phyloP scores from a whole-genome alignment of 2,329 filamentous ascomycete genomes.

The Xylariaceae sp. region DNA sequence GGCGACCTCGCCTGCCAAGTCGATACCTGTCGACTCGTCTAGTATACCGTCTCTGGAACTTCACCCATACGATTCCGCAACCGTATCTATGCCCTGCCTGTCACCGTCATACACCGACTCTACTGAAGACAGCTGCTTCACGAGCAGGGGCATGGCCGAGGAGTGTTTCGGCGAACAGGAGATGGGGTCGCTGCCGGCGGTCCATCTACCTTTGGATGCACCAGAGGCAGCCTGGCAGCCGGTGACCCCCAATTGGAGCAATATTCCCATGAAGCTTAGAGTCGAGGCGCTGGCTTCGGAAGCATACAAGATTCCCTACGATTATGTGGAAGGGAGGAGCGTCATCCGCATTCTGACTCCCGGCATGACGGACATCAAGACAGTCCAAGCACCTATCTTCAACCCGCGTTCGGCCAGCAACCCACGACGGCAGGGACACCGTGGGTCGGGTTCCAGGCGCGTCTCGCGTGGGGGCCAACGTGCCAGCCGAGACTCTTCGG shows the following conservation, averaged over 20 bases:
- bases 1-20: conserved; percentile 44
- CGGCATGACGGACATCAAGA: conserved; percentile 34
- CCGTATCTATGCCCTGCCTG: conserved; percentile 59
- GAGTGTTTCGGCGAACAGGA: conserved; percentile 77
- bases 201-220: conserved; percentile 57
- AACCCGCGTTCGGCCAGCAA: conserved; percentile 14
- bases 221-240: conserved; percentile 58
- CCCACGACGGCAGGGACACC: conserved; percentile 11
- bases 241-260: conserved; percentile 45
- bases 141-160: conserved; percentile 64
- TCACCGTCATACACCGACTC: conserved; percentile 22
- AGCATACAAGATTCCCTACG: conserved; percentile 31
- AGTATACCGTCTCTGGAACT: conserved; percentile 62
- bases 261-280: conserved; percentile 44
- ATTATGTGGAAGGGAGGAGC: conserved; percentile 31
- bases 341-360: conserved; percentile 35
- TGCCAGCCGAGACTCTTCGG: conserved; percentile 11
- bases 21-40: conserved; percentile 57
- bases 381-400: conserved; percentile 12
- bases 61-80: conserved; percentile 43
- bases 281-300: conserved; percentile 41
- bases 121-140: conserved; percentile 36
- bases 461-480: conserved; percentile 10
- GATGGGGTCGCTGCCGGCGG: conserved; percentile 66
- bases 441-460: conserved; percentile 8